Percentiles rank a stretch among this genome's conserved stretches.
phyloP scores from a whole-genome alignment of 225 moss, liverwort and hornwort genomes.

The Straminergon stramineum region DNA sequence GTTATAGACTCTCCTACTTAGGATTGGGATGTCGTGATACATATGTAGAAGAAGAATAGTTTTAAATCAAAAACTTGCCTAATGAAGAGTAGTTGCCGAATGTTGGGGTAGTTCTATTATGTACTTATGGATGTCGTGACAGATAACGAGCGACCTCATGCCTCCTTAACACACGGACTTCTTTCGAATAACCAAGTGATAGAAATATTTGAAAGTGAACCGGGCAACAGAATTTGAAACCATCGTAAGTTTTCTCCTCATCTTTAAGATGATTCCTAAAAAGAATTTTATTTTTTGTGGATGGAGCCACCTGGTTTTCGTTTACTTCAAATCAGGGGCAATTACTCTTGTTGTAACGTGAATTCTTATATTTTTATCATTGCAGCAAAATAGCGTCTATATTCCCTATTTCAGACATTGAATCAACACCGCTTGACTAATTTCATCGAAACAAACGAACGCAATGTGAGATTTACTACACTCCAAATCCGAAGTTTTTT shows the following conservation, averaged over 20 bases:
- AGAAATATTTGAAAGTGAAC: constrained; percentile 41
- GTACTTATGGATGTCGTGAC: not conserved
- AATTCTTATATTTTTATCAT: not conserved
- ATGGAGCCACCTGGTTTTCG: not conserved
- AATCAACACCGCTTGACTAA: not conserved
- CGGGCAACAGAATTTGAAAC: constrained; percentile 42
- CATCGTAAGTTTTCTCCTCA: constrained; percentile 22
- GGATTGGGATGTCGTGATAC: constrained; percentile 41
- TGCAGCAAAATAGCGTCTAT: not conserved
- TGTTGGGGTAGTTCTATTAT: not conserved
- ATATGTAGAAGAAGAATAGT: not conserved
- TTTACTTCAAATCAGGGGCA: not conserved
- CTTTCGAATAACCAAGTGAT: not conserved
- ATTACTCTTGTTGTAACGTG: not conserved
- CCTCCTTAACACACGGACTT: too few relatives aligned
- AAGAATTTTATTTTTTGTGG: not conserved
- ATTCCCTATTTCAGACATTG: not conserved
- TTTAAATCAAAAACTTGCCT: not conserved
- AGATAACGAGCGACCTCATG: not conserved
- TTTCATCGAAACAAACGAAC: not conserved
- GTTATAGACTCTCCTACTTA: not conserved
- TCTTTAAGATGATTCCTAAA: not conserved
- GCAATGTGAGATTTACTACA: not conserved
- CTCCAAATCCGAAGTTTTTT: too few relatives aligned
- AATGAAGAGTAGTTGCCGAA: not conserved